These are phyloP conservation scores for Poteriospumella lacustris DNA, from an alignment of 108 stramenopile genomes.

Conservation along the genomic window DNA sequence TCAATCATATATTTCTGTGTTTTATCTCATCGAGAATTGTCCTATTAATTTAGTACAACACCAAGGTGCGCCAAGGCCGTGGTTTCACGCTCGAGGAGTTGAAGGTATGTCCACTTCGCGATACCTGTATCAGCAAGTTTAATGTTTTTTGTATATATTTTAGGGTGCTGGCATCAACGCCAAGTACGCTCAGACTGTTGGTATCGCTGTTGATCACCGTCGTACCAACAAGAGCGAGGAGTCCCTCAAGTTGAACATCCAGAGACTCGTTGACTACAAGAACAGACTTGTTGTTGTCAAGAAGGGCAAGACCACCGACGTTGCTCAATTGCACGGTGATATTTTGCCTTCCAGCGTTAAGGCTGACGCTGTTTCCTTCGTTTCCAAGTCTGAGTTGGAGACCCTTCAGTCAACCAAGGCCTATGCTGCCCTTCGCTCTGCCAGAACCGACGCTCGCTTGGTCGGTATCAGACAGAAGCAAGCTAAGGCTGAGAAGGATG, in stretches of 20 bases:
- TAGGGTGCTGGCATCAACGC: conserved; percentile 79
- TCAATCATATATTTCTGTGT: too few species aligned
- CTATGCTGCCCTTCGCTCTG: conserved; percentile 43
- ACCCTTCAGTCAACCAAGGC: background rate
- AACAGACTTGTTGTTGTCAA: conserved; percentile 77
- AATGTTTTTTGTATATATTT: background rate
- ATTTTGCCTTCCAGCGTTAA: background rate
- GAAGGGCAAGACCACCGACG: conserved; percentile 60
- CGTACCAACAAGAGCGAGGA: conserved; percentile 79
- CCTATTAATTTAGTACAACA: conserved; percentile 84
- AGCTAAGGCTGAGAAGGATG: conserved; percentile 34
- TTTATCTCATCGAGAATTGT: too few species aligned
- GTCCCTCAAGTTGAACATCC: conserved; percentile 73
- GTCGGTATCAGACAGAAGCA: conserved; percentile 39
- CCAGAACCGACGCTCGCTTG: conserved; percentile 46
- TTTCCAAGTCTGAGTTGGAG: conserved; percentile 43
- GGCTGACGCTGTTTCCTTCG: conserved; percentile 23
- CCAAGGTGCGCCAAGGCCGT: conserved; percentile 85
- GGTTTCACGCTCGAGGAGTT: conserved; percentile 94
- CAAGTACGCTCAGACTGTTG: conserved; percentile 79
- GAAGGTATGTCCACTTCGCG: conserved; percentile 33
- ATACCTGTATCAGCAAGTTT: too few species aligned
- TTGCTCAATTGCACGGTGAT: conserved; percentile 63
- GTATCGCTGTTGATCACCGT: conserved; percentile 91
- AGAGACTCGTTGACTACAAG: conserved; percentile 92